A percentile compares a stretch with the other conserved stretches of the same genome.
These are phyloP conservation scores for Blastobotrys apis DNA, from an alignment of 1,139 yeast genomes.

Conservation along the genomic window DNA sequence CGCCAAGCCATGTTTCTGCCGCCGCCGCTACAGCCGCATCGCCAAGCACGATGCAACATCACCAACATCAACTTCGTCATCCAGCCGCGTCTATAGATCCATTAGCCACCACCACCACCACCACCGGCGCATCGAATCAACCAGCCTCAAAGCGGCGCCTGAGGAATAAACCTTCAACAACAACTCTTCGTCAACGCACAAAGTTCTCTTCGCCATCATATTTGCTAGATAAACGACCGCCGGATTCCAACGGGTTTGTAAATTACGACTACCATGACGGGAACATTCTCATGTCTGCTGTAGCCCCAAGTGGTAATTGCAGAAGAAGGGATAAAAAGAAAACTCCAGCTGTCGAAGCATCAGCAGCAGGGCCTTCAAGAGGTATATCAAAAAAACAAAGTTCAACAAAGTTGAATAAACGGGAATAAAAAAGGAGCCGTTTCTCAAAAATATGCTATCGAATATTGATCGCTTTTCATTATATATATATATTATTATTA, in stretches of 20 bases:
- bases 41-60: too few relatives aligned
- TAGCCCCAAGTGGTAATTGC: slow-evolving; percentile 26
- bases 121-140: neutral
- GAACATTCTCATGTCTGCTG: slow-evolving; percentile 25
- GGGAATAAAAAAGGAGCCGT: neutral
- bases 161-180: slow-evolving; percentile 7
- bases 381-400: slow-evolving; percentile 6
- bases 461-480: too few relatives aligned
- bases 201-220: slow-evolving; percentile 16
- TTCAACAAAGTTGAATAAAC: neutral
- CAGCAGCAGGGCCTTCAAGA: neutral
- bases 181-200: slow-evolving; percentile 10
- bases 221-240: slow-evolving; percentile 18
- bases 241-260: slow-evolving; percentile 25
- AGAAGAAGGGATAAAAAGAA: slow-evolving; percentile 1
- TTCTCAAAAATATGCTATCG: too few relatives aligned
- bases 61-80: too few relatives aligned
- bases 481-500: neutral
- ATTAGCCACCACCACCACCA: slow-evolving; percentile 8
- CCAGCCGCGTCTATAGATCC: too few relatives aligned
- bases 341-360: neutral
- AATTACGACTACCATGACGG: slow-evolving; percentile 25
- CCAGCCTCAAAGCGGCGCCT: slow-evolving; percentile 3
- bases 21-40: too few relatives aligned
- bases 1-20: too few relatives aligned